Evolutionary conservation across 2,329 filamentous ascomycete species (phyloP).

Genomic region (Ceratocystis cubensis): DNA sequence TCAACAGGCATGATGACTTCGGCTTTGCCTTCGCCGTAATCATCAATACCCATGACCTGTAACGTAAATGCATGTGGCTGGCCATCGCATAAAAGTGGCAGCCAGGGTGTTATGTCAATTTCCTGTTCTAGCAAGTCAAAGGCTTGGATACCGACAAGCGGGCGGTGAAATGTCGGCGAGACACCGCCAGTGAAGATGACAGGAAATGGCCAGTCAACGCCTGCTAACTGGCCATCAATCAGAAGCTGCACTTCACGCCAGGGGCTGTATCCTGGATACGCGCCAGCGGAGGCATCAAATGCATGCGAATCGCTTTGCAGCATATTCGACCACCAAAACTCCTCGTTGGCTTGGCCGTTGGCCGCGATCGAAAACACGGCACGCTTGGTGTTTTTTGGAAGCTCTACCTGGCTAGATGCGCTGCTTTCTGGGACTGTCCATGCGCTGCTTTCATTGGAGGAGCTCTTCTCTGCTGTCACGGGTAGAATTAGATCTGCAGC

Average conservation of each 20-base stretch:
- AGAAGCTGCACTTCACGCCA: constrained; percentile 67
- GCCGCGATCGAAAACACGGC: constrained; percentile 67
- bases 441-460: constrained; percentile 44
- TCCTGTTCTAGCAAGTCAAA: constrained; percentile 71
- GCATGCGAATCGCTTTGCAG: constrained; percentile 46
- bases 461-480: constrained; percentile 44
- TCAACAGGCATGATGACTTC: constrained; percentile 31
- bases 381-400: constrained; percentile 54
- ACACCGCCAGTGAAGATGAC: constrained; percentile 74
- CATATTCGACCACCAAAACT: constrained; percentile 79
- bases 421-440: constrained; percentile 54
- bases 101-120: constrained; percentile 68
- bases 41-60: constrained; percentile 50
- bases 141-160: constrained; percentile 64
- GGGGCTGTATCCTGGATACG: constrained; percentile 54
- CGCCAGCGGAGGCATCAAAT: constrained; percentile 45
- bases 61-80: constrained; percentile 54
- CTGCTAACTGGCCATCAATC: constrained; percentile 61
- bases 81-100: constrained; percentile 56
- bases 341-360: constrained; percentile 62
- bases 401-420: constrained; percentile 44
- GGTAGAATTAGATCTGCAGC: constrained; percentile 57
- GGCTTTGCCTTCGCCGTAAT: constrained; percentile 35
- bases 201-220: constrained; percentile 70
- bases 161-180: constrained; percentile 62